Evolutionary conservation across 2,329 filamentous ascomycete genomes (phyloP).

Genomic region (Fusarium sp.): DNA sequence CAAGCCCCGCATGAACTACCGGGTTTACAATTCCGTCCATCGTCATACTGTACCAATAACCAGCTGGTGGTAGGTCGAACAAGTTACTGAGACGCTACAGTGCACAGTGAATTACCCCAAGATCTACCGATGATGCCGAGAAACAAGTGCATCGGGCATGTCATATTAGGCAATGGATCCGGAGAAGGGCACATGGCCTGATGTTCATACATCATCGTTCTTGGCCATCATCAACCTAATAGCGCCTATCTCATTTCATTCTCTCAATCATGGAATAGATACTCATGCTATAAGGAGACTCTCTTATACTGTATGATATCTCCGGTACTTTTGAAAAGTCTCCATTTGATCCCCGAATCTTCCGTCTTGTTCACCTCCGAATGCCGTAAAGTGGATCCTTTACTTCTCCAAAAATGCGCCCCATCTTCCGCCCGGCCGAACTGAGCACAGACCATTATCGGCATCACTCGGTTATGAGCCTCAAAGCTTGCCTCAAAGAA

Average conservation of each 20-base stretch:
- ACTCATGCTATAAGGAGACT: fast-evolving
- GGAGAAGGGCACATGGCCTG: conserved; percentile 29
- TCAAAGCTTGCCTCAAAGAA: background rate
- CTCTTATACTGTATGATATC: background rate
- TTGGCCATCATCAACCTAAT: background rate
- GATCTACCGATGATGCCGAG: conserved; percentile 38
- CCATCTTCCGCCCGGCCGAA: conserved; percentile 45
- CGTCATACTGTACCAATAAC: background rate
- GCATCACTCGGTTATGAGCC: conserved; percentile 43
- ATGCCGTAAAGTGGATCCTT: conserved; percentile 13
- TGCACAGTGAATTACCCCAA: background rate
- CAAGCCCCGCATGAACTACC: conserved; percentile 16
- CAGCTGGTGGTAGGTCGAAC: no score
- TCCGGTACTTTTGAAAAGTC: background rate
- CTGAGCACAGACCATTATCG: conserved; percentile 45
- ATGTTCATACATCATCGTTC: conserved; percentile 10
- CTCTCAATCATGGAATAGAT: background rate
- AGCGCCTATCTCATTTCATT: no score
- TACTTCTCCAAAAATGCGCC: conserved; percentile 27
- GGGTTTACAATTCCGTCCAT: conserved; percentile 17
- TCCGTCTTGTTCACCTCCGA: conserved; percentile 7
- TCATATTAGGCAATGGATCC: conserved; percentile 25
- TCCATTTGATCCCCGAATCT: background rate
- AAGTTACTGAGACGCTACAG: background rate
- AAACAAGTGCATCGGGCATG: conserved; percentile 28